A percentile compares a stretch with the other conserved stretches of the same genome.
These are phyloP conservation scores for Psilocybe sp. DNA, from an alignment of 768 basidiomycete genomes.

Conservation along the genomic window DNA sequence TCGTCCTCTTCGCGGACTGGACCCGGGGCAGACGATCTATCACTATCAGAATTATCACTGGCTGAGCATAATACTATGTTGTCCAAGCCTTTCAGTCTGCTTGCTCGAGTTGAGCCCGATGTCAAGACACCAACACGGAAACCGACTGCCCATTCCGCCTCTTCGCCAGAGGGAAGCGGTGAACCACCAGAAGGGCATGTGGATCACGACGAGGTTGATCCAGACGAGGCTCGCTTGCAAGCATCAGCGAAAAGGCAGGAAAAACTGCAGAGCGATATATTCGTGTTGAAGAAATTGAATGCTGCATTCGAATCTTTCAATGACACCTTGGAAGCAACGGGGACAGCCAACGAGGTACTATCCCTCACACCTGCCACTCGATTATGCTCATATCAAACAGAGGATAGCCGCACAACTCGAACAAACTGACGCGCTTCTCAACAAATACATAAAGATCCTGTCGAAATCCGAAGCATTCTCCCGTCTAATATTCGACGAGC, in stretches of 20 bases:
- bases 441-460: constrained; percentile 71
- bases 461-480: constrained; percentile 68
- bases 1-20: constrained; percentile 20
- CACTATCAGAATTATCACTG: constrained; percentile 35
- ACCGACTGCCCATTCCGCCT: background rate
- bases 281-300: constrained; percentile 72
- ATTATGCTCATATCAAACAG: constrained; percentile 28
- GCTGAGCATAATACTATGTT: constrained; percentile 22
- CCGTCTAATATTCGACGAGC: constrained; percentile 70
- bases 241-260: constrained; percentile 49
- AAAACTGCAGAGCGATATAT: constrained; percentile 70
- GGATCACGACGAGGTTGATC: constrained; percentile 6
- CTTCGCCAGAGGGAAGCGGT: background rate
- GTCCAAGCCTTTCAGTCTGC: constrained; percentile 23
- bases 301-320: constrained; percentile 65
- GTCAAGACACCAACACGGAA: constrained; percentile 11
- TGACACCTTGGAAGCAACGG: constrained; percentile 61
- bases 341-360: constrained; percentile 66
- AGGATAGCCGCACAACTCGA: constrained; percentile 63
- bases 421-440: constrained; percentile 70
- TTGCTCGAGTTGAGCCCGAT: constrained; percentile 16
- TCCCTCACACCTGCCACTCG: background rate
- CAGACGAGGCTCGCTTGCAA: constrained; percentile 10
- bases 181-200: background rate
- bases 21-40: constrained; percentile 30